These are phyloP conservation scores for Penicillium psychrofluorescens DNA, from an alignment of 495 filamentous ascomycete species.

Conservation along the genomic window DNA sequence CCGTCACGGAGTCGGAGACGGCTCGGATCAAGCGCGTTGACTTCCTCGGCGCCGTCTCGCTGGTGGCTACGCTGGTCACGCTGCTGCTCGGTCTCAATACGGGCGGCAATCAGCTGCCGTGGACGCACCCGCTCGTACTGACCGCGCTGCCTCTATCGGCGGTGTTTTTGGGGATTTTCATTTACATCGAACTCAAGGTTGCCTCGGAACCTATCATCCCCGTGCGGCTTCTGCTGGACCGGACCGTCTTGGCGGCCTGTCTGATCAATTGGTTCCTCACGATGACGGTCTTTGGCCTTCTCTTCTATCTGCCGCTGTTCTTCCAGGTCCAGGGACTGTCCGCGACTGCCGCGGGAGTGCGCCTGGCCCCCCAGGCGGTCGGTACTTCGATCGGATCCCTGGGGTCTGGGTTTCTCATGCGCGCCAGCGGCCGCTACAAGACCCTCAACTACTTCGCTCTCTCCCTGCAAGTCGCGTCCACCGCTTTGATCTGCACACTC, in stretches of 20 bases:
- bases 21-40: slow-evolving; percentile 66
- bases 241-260: slow-evolving; percentile 68
- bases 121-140: slow-evolving; percentile 76
- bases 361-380: slow-evolving; percentile 57
- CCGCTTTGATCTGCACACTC: slow-evolving; percentile 46
- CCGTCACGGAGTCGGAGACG: slow-evolving; percentile 59
- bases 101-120: slow-evolving; percentile 78
- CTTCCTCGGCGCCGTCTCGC: slow-evolving; percentile 64
- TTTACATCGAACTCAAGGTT: slow-evolving; percentile 58
- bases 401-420: slow-evolving; percentile 67
- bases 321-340: slow-evolving; percentile 71
- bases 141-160: slow-evolving; percentile 58
- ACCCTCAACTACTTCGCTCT: slow-evolving; percentile 48
- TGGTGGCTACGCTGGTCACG: slow-evolving; percentile 63
- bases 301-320: slow-evolving; percentile 78
- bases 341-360: slow-evolving; percentile 61
- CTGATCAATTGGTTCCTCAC: slow-evolving; percentile 66
- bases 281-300: slow-evolving; percentile 44
- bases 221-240: slow-evolving; percentile 63
- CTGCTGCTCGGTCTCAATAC: slow-evolving; percentile 76
- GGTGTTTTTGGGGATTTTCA: slow-evolving; percentile 45
- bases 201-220: slow-evolving; percentile 79
- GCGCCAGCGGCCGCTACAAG: slow-evolving; percentile 65
- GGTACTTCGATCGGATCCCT: slow-evolving; percentile 68
- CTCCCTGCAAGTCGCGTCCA: slow-evolving; percentile 42